Evolutionary conservation across 176 grass and related monocot species (phyloP).

Genomic region (Triticum timopheevii): DNA sequence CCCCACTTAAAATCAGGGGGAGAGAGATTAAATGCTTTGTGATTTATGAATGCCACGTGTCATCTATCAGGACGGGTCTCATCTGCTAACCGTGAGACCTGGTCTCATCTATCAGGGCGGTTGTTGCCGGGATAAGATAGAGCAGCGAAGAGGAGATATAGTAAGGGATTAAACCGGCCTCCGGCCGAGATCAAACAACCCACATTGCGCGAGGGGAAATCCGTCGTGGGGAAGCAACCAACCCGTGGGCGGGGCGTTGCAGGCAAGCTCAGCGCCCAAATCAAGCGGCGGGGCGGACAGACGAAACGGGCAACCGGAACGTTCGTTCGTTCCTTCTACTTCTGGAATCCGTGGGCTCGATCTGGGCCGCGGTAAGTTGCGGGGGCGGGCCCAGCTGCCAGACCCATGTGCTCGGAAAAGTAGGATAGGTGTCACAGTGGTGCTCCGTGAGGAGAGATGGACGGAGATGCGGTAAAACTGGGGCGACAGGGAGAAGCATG

Average conservation of each 20-base stretch:
- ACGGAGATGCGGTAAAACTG: background rate
- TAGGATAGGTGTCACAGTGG: background rate
- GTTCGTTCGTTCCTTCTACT: background rate
- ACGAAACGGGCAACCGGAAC: background rate
- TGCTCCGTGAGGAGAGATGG: background rate
- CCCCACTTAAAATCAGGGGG: too few species aligned
- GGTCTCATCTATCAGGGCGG: too few species aligned
- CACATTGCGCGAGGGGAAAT: background rate
- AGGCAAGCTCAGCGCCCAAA: background rate
- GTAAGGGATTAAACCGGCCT: background rate
- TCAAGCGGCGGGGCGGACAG: background rate
- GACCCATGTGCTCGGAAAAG: background rate
- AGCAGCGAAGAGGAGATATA: background rate
- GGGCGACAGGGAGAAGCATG: background rate
- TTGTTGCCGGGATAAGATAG: background rate
- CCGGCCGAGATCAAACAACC: background rate
- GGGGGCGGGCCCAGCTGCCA: background rate
- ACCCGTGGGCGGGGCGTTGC: background rate
- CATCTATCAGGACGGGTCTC: too few species aligned
- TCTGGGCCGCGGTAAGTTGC: background rate
- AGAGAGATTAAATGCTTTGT: too few species aligned
- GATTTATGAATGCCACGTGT: too few species aligned
- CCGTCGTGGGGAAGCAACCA: background rate
- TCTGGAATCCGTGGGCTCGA: background rate
- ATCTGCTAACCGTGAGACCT: too few species aligned